Percentiles rank a stretch among this genome's conserved stretches.
Evolutionary conservation across 129 eudicot genomes (phyloP).

Genomic region (Ambrosia artemisiifolia): DNA sequence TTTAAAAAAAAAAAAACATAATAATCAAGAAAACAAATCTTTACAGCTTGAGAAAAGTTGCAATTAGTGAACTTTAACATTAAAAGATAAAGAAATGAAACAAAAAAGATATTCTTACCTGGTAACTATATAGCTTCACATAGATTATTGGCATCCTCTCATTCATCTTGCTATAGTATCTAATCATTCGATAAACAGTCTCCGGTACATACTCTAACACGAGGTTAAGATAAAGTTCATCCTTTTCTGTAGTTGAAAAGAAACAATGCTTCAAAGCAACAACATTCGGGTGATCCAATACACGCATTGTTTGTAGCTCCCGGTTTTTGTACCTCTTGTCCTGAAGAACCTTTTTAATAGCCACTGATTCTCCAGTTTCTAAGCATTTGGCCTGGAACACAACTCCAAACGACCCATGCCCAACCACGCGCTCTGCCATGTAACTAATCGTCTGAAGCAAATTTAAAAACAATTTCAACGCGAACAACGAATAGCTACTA

Average conservation of each 20-base stretch:
- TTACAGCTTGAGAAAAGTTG: no score
- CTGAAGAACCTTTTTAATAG: conserved; percentile 85
- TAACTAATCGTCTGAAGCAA: conserved; percentile 76
- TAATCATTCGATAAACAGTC: conserved; percentile 71
- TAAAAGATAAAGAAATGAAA: not conserved
- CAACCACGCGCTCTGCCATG: conserved; percentile 94
- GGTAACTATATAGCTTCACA: conserved; percentile 79
- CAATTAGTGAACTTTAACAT: not conserved
- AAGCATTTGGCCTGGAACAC: conserved; percentile 94
- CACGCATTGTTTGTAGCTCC: conserved; percentile 92
- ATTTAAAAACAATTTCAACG: conserved; percentile 1
- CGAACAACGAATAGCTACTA: not conserved
- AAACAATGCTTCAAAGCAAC: conserved; percentile 85
- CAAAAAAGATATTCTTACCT: conserved; percentile 34
- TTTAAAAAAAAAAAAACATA: no score
- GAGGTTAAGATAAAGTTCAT: conserved; percentile 75
- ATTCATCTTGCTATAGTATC: conserved; percentile 76
- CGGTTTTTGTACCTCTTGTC: conserved; percentile 89
- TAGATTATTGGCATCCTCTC: conserved; percentile 90
- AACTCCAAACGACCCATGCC: conserved; percentile 92
- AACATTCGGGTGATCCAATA: conserved; percentile 83
- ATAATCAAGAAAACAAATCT: no score
- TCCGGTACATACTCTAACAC: conserved; percentile 92
- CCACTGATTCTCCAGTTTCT: conserved; percentile 91
- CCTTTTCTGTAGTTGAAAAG: conserved; percentile 82